Evolutionary conservation across 306 rosid species (phyloP), one percentile per base, ranked within the genome.

Genomic region (Vigna reflexopilosa): DNA sequence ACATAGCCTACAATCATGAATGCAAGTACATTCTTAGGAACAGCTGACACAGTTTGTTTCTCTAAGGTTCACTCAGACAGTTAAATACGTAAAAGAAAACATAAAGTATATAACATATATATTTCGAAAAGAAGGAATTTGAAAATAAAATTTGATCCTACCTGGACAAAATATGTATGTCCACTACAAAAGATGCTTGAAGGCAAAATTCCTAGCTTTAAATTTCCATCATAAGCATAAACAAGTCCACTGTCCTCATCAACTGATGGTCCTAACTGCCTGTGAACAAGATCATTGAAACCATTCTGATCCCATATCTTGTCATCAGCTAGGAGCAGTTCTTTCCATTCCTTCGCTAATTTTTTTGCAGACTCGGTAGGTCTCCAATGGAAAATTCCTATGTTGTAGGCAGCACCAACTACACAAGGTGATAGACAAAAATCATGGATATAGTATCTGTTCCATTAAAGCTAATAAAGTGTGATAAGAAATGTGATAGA

Each of bases 121-220:
- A 77, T 40, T 55, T 12, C 48, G 70, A 56, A 67, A 13, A 62
- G 52, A 71, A 75, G 14, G 14, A 9, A 55, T 9, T 20, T 6
- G n/a, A 4, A 57, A 49, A 40, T 13, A 5, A 47, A 72, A 64
- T 52, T 84, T 65, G 22, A 50, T 67, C 75, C 52, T 70, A 90
- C 99, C 99, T 95, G 99, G 45, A 95, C 96, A 88, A 95, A 95
- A 89, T 89, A 95, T 67, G 97, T 89, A 82, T 95, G 99, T 44
- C 99, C 97, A 80, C 99, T 88, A 65, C 98, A 95, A 85, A 92
- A 93, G 71, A 95, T 88, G 86, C 97, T 93, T 34, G 98, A 95
- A n/a, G 98, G 99, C 83, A 95, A 84, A 79, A 93, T 76, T 83
- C 99, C 99, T 57, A 95, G 84, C 91, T 93, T 95, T 76, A 93